phyloP scores from a whole-genome alignment of 2,329 filamentous ascomycete species.

The Tolypocladium nubicola region DNA sequence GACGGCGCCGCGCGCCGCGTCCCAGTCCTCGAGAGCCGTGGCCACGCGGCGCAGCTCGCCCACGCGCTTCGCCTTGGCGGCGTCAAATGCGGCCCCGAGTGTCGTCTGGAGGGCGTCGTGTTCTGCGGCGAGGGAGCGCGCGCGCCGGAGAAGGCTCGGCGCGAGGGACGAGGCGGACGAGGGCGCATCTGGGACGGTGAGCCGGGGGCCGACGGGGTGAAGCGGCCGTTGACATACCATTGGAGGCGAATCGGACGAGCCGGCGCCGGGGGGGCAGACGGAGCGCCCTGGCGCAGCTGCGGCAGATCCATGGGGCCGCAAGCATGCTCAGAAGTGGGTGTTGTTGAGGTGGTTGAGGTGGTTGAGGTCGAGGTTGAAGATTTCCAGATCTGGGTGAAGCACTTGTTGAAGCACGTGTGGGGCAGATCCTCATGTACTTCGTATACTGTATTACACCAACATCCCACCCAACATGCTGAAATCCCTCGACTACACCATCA shows the following conservation, averaged over 20 bases:
- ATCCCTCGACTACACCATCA: neutral
- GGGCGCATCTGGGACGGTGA: slow-evolving; percentile 8
- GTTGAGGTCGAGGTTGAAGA: neutral
- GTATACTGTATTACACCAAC: too few relatives aligned
- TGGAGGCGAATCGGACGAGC: slow-evolving; percentile 20
- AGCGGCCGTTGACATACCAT: slow-evolving; percentile 11
- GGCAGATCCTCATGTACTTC: too few relatives aligned
- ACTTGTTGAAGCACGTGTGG: neutral
- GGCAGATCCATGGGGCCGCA: slow-evolving; percentile 23
- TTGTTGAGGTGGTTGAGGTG: neutral
- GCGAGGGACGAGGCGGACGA: slow-evolving; percentile 24
- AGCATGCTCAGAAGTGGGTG: slow-evolving; percentile 15
- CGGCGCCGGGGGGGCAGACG: slow-evolving; percentile 11
- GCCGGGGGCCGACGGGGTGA: neutral
- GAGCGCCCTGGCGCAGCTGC: slow-evolving; percentile 21
- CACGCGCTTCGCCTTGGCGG: slow-evolving; percentile 44
- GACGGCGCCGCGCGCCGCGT: slow-evolving; percentile 41
- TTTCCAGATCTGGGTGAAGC: neutral
- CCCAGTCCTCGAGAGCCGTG: slow-evolving; percentile 47
- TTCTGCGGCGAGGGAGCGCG: slow-evolving; percentile 45
- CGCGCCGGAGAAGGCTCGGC: slow-evolving; percentile 47
- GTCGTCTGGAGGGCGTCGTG: slow-evolving; percentile 41
- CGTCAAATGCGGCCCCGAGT: slow-evolving; percentile 45
- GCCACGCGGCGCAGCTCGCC: slow-evolving; percentile 52
- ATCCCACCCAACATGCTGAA: neutral